Base-by-base conservation (phyloP, 2,329 filamentous ascomycete species). In the Trichoderma brevicompactum region DNA sequence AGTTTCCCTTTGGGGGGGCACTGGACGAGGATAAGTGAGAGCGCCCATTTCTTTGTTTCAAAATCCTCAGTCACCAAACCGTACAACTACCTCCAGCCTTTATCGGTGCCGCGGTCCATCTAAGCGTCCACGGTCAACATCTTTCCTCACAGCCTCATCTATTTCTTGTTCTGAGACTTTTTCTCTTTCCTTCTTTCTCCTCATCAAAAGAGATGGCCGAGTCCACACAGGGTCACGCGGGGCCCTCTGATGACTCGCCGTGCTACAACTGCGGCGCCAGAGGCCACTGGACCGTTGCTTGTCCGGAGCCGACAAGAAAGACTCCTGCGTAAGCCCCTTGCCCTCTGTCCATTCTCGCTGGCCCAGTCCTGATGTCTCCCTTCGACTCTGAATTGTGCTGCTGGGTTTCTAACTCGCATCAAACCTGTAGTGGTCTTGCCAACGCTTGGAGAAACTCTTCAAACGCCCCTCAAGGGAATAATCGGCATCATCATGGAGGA, bases 251-350 rank as follows among this genome's bases (percentile, higher is more conserved):
- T 52, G 76, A 79, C 65, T 70, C 77, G 56, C 73, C 79, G 68
- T 87, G 84, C 73, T 85, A 85, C 72, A 86, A 85, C 70, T 87
- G 84, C 69, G 82, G 83, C 60, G 72, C 74, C 54, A 73, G 75
- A 36, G 81, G 81, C 4, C 84, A 87, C 71, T 85, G 82, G 77
- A 76, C 82, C 12, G 75, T 85, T 60, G 82, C 82, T 56, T 87
- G 84, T 70, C 83, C 82, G 7, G 80, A 84, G 66, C 79, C 81
- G 23, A 82, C 80, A 28, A 76, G 82, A 67, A 73, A 76, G 68
- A 78, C 79, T 52, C 81, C 81, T 68, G 80, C 79, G 84, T 86
- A 79, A 82, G 83, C 80, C 23, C 36, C 41, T 32, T 61, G 59
- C 48, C 40, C 56, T 41, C 48, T 17, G 40, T 61, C 17, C 17